A percentile compares a stretch with the other conserved stretches of the same genome.
Conservation (phyloP, 306 rosid genomes). For the Vigna trinervia region DNA sequence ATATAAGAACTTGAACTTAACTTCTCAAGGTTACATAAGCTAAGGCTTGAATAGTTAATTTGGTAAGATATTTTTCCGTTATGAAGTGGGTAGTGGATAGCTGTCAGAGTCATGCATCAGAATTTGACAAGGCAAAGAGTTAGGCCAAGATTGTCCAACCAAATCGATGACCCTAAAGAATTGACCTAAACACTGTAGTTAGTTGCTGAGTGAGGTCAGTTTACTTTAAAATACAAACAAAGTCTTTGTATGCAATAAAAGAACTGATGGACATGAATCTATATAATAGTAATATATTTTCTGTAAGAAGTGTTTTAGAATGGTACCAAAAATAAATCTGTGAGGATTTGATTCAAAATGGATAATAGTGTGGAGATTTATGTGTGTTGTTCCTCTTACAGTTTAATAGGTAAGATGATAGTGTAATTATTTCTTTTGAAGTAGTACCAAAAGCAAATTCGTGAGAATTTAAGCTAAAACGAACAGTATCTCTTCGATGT, state of each 20-base stretch:
- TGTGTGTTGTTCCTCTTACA: too few relatives aligned
- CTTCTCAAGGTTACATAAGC: conserved; percentile 6
- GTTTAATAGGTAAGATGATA: too few relatives aligned
- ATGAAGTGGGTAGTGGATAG: conserved; percentile 39
- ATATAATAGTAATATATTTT: too few relatives aligned
- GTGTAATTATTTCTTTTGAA: too few relatives aligned
- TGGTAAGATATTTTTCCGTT: neutral
- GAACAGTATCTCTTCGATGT: too few relatives aligned
- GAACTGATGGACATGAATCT: too few relatives aligned
- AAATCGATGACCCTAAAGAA: conserved; percentile 38
- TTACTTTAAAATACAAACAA: neutral
- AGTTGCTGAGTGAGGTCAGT: neutral
- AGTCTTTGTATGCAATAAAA: too few relatives aligned
- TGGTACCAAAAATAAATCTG: too few relatives aligned
- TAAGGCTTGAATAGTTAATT: neutral
- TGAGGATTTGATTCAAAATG: too few relatives aligned
- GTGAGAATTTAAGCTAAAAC: accelerated
- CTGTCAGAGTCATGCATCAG: conserved; percentile 40
- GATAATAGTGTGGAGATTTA: too few relatives aligned
- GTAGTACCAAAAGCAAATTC: too few relatives aligned
- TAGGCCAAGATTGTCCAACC: conserved; percentile 46
- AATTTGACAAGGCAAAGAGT: conserved; percentile 48
- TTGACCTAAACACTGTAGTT: conserved; percentile 30
- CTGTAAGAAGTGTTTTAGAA: too few relatives aligned
- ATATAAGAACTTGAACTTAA: neutral